Base-by-base conservation (phyloP, 495 filamentous ascomycete genomes). In the Daldinia concentrica region DNA sequence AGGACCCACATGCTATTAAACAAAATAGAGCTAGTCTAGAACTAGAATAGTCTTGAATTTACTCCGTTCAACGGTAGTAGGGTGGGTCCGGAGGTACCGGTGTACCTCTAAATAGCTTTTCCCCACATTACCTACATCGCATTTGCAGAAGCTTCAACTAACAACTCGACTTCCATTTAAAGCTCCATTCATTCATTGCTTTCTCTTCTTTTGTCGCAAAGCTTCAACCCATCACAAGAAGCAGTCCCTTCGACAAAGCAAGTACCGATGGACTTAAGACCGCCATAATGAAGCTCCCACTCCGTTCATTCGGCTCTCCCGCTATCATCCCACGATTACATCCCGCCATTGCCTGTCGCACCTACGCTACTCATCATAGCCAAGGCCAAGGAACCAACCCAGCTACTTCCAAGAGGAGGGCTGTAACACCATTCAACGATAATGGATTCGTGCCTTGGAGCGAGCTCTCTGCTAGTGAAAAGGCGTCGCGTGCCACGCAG, bases 401-500 rank as follows among this genome's bases (percentile, higher is more conserved):
- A 48, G 30, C 43, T 19, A 57, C 69, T 50, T 64, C 79, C 76
- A 65, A 74, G 62, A 84, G 89, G 64, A 90, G 85, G 72, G 86
- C 90, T 57, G 87, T 98, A 19, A 95, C 93, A 3, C 87, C 95
- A 1, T 85, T 91, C 71, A 94, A 91, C 69, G 93, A 97, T 68
- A 88, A 93, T 78, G 92, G 93, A 12, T 84, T 88, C 74, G 89
- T 95, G 11, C 86, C 87, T 43, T 98, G 95, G 95, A 80, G 82
- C 0, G 85, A 94, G 29, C 85, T 99, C 34, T 92, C 88, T 12
- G 77, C 81, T 0, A 76, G 82, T 55, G 94, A 98, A 79, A 98
- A 98, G 77, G 89, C 89, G 6, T 90, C 90, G 57, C 89, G 96
- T 45, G 91, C 95, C 26, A 93, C 93, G 11, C 94, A 97, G 77